Evolutionary conservation across 2,329 filamentous ascomycete genomes (phyloP).

Genomic region (Ophiostoma ulmi): DNA sequence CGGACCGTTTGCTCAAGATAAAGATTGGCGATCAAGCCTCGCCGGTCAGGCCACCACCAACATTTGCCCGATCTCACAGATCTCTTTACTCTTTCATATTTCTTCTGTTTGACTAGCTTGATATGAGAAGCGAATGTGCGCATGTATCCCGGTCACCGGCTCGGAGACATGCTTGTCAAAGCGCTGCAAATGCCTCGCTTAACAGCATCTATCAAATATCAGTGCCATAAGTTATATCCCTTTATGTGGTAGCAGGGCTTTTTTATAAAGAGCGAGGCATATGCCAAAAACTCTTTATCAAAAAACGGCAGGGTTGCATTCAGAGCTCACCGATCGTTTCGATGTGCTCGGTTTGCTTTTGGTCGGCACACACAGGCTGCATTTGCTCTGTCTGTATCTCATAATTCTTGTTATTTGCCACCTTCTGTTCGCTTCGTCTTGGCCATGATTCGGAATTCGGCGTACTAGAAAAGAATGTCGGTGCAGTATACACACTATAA

Average conservation of each 20-base stretch:
- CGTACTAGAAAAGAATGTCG: background rate
- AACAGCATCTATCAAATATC: background rate
- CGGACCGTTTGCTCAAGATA: slow-evolving; percentile 1
- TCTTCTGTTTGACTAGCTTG: background rate
- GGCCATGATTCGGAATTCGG: background rate
- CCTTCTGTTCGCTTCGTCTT: background rate
- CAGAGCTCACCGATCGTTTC: background rate
- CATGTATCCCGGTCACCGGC: background rate
- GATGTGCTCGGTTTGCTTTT: background rate
- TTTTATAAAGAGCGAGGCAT: background rate
- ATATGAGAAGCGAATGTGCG: background rate
- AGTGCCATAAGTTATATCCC: background rate
- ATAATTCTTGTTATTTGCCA: background rate
- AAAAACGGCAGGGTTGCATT: background rate
- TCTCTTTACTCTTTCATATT: background rate
- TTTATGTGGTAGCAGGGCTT: background rate
- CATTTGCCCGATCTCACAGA: background rate
- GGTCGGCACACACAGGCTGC: background rate
- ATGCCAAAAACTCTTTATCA: background rate
- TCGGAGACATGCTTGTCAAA: slow-evolving; percentile 2
- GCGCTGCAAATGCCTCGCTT: background rate
- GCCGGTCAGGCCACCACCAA: slow-evolving; percentile 7
- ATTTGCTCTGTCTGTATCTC: background rate
- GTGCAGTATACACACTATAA: too few species aligned
- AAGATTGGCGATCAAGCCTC: background rate